Evolutionary conservation across 2,329 filamentous ascomycete species (phyloP), one percentile per base, ranked within the genome.

Genomic region (Cytospora leucostoma): DNA sequence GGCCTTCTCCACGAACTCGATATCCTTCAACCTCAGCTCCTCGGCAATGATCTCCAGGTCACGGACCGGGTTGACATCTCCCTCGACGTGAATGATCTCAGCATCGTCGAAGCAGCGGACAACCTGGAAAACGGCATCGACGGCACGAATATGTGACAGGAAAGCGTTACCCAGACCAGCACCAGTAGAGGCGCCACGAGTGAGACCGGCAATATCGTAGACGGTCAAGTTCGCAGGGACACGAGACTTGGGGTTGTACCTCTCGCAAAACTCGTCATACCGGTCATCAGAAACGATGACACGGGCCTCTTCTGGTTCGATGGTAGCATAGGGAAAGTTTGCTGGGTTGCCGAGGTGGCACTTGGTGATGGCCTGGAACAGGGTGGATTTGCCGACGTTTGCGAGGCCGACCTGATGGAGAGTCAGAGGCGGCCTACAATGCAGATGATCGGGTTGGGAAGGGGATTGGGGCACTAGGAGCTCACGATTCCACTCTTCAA

Each of bases 321-420:
- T 99, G 73, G 95, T 99, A 75, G 95, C 95, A 83, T 96, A 99
- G 62, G 95, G 95, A 77, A 98, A 99, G 82, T 99, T 99, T 82
- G 95, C 95, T 73, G 96, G 96, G 83, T 98, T 99, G 81, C 96
- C 95, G 74, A 99, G 89, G 69, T 88, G 88, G 79, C 90, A 97
- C 84, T 97, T 98, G 76, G 95, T 99, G 80, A 99, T 97, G 76
- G 95, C 93, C 84, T 99, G 96, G 87, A 99, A 99, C 73, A 99
- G 88, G 38, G 96, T 99, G 70, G 95, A 99, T 84, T 99, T 99
- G 79, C 95, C 95, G 72, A 99, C 96, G 79, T 99, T 99, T 79
- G 95, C 95, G 74, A 99, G 88, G 81, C 95, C 95, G 79, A 99
- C 93, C 93, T 97, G 74, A 72, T 72, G 70, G 70, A 75, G 72